These are phyloP conservation scores for Cladosporium austrohemisphaericum DNA, from an alignment of 2,329 filamentous ascomycete species.

Conservation along the genomic window DNA sequence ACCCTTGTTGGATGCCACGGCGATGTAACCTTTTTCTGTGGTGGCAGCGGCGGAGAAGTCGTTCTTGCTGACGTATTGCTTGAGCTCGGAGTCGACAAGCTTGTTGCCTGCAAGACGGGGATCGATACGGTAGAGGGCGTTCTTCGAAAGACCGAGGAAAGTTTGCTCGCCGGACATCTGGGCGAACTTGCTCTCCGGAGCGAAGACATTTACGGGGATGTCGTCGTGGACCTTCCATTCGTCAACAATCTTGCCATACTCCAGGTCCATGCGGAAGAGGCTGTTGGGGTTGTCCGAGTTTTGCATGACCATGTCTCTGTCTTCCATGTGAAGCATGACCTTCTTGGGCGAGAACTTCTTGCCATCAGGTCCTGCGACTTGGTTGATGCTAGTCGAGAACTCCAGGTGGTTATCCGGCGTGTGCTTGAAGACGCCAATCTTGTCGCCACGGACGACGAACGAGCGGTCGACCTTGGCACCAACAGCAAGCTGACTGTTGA, in stretches of 20 bases:
- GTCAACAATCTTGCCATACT: constrained; percentile 96
- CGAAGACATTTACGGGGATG: constrained; percentile 86
- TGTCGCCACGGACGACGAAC: constrained; percentile 93
- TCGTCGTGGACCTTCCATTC: constrained; percentile 99
- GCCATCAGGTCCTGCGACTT: constrained; percentile 83
- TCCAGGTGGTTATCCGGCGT: constrained; percentile 87
- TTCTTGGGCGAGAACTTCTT: constrained; percentile 91
- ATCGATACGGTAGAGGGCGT: constrained; percentile 90
- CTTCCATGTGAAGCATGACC: constrained; percentile 91
- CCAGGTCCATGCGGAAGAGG: constrained; percentile 94
- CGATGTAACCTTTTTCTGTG: constrained; percentile 94
- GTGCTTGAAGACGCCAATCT: constrained; percentile 99
- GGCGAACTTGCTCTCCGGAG: constrained; percentile 93
- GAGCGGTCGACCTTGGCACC: constrained; percentile 96
- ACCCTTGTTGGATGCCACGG: constrained; percentile 95
- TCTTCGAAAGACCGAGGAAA: constrained; percentile 88
- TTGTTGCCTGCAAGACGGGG: constrained; percentile 87
- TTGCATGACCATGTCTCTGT: constrained; percentile 85
- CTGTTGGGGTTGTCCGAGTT: constrained; percentile 80
- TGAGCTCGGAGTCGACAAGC: constrained; percentile 85
- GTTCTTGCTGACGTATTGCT: constrained; percentile 96
- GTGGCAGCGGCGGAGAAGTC: constrained; percentile 93
- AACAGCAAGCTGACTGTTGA: constrained; percentile 91
- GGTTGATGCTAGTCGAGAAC: constrained; percentile 95
- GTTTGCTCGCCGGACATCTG: constrained; percentile 96